These are phyloP conservation scores for Salix viminalis DNA, from an alignment of 345 rosid genomes.

Conservation along the genomic window DNA sequence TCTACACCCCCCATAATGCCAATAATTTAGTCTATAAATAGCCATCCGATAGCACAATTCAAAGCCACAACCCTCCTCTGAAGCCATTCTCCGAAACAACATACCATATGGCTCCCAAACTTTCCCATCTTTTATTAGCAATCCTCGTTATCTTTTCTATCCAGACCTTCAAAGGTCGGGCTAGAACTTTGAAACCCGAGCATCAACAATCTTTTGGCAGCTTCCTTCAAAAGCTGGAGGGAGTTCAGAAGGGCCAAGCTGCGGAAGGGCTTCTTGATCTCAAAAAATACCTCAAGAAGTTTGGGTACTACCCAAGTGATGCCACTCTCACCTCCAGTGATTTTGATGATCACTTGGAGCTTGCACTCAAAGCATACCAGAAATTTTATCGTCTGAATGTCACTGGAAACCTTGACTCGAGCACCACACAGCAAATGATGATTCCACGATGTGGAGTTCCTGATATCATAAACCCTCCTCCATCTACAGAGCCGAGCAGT, in stretches of 20 bases:
- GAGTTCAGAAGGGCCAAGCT: conserved; percentile 10
- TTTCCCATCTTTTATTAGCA: not conserved
- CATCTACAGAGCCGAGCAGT: not conserved
- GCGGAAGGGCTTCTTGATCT: not conserved
- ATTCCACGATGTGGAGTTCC: not conserved
- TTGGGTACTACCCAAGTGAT: conserved; percentile 6
- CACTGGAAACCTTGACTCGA: not conserved
- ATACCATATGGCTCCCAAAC: not conserved
- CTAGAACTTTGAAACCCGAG: not conserved
- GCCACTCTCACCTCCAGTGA: not conserved
- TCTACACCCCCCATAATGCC: not conserved
- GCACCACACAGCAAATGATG: not conserved
- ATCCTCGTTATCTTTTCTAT: not conserved
- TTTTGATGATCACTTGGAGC: not conserved
- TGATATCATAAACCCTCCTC: not conserved
- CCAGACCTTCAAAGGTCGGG: not conserved
- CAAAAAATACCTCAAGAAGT: conserved; percentile 8
- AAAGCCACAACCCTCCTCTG: not conserved
- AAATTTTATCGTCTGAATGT: not conserved
- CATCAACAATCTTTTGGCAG: not conserved
- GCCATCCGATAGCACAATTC: not conserved
- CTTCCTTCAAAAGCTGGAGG: not conserved
- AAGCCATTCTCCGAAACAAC: not conserved
- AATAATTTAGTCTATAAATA: not conserved
- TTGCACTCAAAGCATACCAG: not conserved